These are phyloP conservation scores for Begonia peltatifolia DNA, from an alignment of 306 rosid genomes.

Conservation along the genomic window DNA sequence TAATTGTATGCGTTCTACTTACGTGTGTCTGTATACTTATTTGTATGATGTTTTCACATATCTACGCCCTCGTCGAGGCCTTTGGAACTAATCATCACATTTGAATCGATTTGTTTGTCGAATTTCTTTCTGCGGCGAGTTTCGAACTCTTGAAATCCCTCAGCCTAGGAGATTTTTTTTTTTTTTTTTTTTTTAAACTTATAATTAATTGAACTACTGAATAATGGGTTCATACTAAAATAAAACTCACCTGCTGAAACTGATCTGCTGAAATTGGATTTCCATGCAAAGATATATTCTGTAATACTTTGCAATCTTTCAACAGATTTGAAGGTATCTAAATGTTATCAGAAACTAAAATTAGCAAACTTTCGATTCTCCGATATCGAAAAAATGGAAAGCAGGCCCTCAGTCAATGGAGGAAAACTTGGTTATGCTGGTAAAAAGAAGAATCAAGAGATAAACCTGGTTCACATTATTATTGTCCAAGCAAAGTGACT, in stretches of 20 bases:
- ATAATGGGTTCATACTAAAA: neutral
- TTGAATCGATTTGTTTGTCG: slow-evolving; percentile 87
- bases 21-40: neutral
- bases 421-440: no score
- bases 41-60: slow-evolving; percentile 19
- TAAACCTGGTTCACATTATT: slow-evolving; percentile 78
- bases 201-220: no score
- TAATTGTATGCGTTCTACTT: neutral
- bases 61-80: slow-evolving; percentile 97
- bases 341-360: neutral
- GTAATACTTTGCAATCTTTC: slow-evolving; percentile 84
- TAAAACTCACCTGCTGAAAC: slow-evolving; percentile 62
- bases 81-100: slow-evolving; percentile 82
- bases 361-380: neutral
- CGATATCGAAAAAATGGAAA: no score
- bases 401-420: no score
- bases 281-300: slow-evolving; percentile 76
- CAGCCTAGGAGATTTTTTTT: slow-evolving; percentile 32
- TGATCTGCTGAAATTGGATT: slow-evolving; percentile 88
- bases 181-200: no score
- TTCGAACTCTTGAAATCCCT: slow-evolving; percentile 92
- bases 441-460: neutral
- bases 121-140: slow-evolving; percentile 80
- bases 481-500: slow-evolving; percentile 72
- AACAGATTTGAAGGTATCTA: slow-evolving; percentile 65